Evolutionary conservation across 768 basidiomycete species (phyloP), one percentile per base, ranked within the genome.

Genomic region (Tylopilus balloui): DNA sequence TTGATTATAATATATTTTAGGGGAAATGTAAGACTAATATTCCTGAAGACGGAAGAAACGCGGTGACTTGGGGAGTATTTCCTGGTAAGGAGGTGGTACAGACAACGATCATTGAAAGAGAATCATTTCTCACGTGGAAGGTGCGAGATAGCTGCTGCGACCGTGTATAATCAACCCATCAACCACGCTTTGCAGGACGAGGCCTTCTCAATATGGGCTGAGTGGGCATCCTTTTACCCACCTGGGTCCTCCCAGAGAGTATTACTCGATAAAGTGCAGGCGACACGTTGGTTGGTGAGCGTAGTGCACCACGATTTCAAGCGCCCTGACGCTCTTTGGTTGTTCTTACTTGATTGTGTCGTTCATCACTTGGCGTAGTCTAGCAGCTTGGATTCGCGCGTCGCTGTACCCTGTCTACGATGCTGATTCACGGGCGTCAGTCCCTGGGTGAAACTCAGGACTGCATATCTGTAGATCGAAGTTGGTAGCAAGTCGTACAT

Each of bases 21-120:
- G 93, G 89, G 23, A 86, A 91, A 42, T 83, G 77, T 52, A 72
- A 75, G 55, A 92, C 82, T 12, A 98, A 96, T 63, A 80, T 95
- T 20, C 74, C 79, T 1, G 81, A 85, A 39, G 82, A 79, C 28
- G 86, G 81, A 13, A 80, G 89, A 48, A 97, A 97, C 66, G 94
- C 93, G 0, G 96, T 99, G 7, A 99, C 96, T 1, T 99, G 96
- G 96, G 96, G 94, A 48, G 86, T 98, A 6, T 99, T 99, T 67
- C 91, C 93, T 0, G 96, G 92, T 0, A 89, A 96, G 63, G 96
- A 99, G 68, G 86, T 99, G 39, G 80, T 86, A 2, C 95, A 97
- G 61, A 90, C 95, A 6, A 99, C 96, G 0, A 92, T 98, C 56
- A 98, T 99, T 29, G 96, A 97, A 63, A 81, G 80, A 42, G 87